Percentiles rank a stretch among this genome's conserved stretches.
Evolutionary conservation across 208 protist species (phyloP).

Genomic region (Leishmania major): DNA sequence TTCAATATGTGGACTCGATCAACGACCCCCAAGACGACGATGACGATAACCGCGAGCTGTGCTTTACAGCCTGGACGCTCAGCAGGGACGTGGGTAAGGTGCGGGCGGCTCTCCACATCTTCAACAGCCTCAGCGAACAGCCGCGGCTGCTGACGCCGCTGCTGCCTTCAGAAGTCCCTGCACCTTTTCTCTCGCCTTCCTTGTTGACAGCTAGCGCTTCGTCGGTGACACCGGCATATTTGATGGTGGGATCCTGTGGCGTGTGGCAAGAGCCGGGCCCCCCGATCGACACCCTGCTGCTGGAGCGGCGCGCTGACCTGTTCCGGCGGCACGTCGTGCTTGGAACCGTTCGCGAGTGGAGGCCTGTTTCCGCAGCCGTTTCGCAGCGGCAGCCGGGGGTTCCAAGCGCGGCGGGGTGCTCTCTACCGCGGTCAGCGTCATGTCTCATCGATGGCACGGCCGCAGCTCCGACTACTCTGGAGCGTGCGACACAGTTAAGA

Average conservation of each 20-base stretch:
- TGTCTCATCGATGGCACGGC: neutral
- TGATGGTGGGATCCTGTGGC: neutral
- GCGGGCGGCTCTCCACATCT: constrained; percentile 61
- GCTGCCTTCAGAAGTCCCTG: neutral
- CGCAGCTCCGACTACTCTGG: neutral
- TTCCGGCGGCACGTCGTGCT: constrained; percentile 42
- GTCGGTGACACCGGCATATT: neutral
- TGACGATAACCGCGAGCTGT: constrained; percentile 50
- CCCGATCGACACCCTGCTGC: constrained; percentile 52
- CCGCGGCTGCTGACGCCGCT: constrained; percentile 65
- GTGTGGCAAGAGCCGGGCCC: constrained; percentile 20
- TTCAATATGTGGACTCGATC: neutral
- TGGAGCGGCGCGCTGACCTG: constrained; percentile 36
- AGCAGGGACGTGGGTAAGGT: constrained; percentile 70
- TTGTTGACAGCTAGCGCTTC: neutral
- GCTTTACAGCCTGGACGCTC: constrained; percentile 74
- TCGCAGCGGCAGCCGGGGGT: neutral
- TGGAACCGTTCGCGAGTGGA: constrained; percentile 27
- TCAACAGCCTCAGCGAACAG: constrained; percentile 65
- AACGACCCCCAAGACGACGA: neutral
- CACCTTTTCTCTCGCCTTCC: neutral
- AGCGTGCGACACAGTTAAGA: neutral
- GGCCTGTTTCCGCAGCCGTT: neutral
- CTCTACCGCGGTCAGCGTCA: neutral
- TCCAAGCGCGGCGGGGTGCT: neutral